Evolutionary conservation across 257 asterid species (phyloP).

Genomic region (Echium plantagineum): DNA sequence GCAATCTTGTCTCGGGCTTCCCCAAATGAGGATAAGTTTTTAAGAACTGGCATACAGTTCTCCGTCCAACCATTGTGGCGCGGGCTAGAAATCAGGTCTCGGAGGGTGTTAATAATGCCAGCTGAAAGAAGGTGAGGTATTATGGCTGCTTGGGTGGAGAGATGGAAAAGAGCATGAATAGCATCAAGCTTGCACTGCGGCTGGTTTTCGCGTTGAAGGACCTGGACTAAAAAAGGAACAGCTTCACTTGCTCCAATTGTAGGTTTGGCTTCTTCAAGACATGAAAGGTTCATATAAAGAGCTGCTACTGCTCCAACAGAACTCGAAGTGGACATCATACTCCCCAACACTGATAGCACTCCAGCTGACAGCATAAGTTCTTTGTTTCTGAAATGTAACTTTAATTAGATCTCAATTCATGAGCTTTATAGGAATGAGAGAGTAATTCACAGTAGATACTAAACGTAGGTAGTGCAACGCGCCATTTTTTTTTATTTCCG

Average conservation of each 20-base stretch:
- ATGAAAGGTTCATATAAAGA: conserved; percentile 80
- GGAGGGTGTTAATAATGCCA: conserved; percentile 59
- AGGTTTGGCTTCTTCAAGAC: conserved; percentile 84
- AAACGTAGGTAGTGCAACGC: too few species aligned
- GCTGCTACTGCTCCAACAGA: conserved; percentile 70
- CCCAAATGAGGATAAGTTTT: conserved; percentile 54
- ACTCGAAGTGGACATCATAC: conserved; percentile 46
- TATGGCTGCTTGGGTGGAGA: conserved; percentile 55
- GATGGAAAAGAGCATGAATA: conserved; percentile 78
- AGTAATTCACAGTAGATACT: too few species aligned
- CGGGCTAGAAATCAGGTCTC: conserved; percentile 37
- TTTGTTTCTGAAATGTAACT: conserved; percentile 53
- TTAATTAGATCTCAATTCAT: not conserved
- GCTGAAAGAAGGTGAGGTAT: conserved; percentile 60
- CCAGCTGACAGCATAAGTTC: conserved; percentile 85
- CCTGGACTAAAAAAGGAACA: conserved; percentile 63
- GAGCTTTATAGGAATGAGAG: not conserved
- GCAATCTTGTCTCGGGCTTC: conserved; percentile 50
- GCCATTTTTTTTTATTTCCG: too few species aligned
- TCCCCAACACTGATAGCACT: conserved; percentile 53
- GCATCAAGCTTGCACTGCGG: conserved; percentile 71
- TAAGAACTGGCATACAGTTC: conserved; percentile 72
- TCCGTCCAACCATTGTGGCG: conserved; percentile 52
- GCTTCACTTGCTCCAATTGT: conserved; percentile 62
- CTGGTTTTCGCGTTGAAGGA: conserved; percentile 43